Evolutionary conservation across 2,329 filamentous ascomycete genomes (phyloP).

Genomic region (Saccharata proteae): DNA sequence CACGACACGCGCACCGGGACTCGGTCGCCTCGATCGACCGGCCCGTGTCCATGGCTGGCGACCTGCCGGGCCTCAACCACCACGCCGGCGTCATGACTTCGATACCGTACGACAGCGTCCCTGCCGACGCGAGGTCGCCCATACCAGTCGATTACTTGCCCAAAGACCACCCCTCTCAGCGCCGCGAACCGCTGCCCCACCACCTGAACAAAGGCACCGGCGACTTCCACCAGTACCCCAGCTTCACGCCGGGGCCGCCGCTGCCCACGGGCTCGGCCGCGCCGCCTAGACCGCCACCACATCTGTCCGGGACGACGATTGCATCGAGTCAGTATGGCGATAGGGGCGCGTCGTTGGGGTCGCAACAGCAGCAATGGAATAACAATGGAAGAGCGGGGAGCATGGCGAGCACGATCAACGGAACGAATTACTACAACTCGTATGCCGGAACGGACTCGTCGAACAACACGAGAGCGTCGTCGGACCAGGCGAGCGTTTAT

Average conservation of each 20-base stretch:
- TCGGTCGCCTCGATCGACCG: slow-evolving; percentile 53
- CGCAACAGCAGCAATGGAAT: slow-evolving; percentile 80
- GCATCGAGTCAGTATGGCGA: slow-evolving; percentile 59
- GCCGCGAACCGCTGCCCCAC: slow-evolving; percentile 66
- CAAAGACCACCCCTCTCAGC: slow-evolving; percentile 48
- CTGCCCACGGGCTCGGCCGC: slow-evolving; percentile 38
- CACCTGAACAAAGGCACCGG: slow-evolving; percentile 65
- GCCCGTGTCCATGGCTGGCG: slow-evolving; percentile 50
- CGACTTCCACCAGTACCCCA: slow-evolving; percentile 86
- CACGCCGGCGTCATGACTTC: slow-evolving; percentile 75
- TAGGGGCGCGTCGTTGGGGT: slow-evolving; percentile 53
- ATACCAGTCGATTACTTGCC: slow-evolving; percentile 63
- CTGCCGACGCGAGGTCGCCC: slow-evolving; percentile 54
- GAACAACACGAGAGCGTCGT: slow-evolving; percentile 43
- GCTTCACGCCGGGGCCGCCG: slow-evolving; percentile 46
- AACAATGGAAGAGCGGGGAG: slow-evolving; percentile 2
- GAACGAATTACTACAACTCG: slow-evolving; percentile 14
- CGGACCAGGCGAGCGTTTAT: slow-evolving; percentile 54
- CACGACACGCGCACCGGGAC: slow-evolving; percentile 51
- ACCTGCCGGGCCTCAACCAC: slow-evolving; percentile 51
- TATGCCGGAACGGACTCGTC: slow-evolving; percentile 29
- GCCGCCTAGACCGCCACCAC: slow-evolving; percentile 48
- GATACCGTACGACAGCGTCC: slow-evolving; percentile 69
- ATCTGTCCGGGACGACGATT: slow-evolving; percentile 45
- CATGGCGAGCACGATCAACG: slow-evolving; percentile 8